A percentile compares a stretch with the other conserved stretches of the same genome.
Evolutionary conservation across 306 rosid species (phyloP).

Genomic region (Phaseolus lunatus): DNA sequence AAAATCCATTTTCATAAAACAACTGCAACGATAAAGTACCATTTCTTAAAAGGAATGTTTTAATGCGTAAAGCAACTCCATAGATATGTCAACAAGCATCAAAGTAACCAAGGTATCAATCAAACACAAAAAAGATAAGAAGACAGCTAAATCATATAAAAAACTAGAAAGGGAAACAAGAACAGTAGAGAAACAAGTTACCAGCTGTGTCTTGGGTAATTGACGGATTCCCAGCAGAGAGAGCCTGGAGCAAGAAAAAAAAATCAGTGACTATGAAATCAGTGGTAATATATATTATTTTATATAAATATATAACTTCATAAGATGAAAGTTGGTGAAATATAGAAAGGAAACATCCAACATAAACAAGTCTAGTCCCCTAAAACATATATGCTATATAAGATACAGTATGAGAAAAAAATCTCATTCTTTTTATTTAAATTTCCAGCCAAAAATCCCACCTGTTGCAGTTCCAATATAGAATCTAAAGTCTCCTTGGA

Average conservation of each 20-base stretch:
- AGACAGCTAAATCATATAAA: slow-evolving; percentile 7
- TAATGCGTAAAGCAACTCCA: neutral
- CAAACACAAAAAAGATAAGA: slow-evolving; percentile 16
- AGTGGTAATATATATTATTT: slow-evolving; percentile 3
- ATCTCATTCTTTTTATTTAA: neutral
- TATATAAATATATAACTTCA: slow-evolving; percentile 4
- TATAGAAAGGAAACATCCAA: slow-evolving; percentile 26
- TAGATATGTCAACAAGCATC: slow-evolving; percentile 26
- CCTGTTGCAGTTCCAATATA: slow-evolving; percentile 84
- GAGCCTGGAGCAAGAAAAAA: slow-evolving; percentile 67
- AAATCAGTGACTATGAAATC: slow-evolving; percentile 3
- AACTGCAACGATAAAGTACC: neutral
- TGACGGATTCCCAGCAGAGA: slow-evolving; percentile 71
- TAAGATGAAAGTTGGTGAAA: neutral
- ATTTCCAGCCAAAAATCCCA: slow-evolving; percentile 39
- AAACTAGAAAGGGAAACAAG: slow-evolving; percentile 30
- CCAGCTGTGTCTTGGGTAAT: slow-evolving; percentile 62
- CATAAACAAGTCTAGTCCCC: neutral
- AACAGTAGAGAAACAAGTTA: slow-evolving; percentile 45
- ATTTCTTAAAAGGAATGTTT: neutral
- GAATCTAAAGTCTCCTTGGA: slow-evolving; percentile 80
- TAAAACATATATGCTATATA: neutral
- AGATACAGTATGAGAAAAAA: neutral
- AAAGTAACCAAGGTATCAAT: neutral
- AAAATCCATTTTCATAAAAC: neutral